A percentile compares a stretch with the other conserved stretches of the same genome.
These are phyloP conservation scores for Penicillium sp. DNA, from an alignment of 2,329 filamentous ascomycete genomes.

Conservation along the genomic window DNA sequence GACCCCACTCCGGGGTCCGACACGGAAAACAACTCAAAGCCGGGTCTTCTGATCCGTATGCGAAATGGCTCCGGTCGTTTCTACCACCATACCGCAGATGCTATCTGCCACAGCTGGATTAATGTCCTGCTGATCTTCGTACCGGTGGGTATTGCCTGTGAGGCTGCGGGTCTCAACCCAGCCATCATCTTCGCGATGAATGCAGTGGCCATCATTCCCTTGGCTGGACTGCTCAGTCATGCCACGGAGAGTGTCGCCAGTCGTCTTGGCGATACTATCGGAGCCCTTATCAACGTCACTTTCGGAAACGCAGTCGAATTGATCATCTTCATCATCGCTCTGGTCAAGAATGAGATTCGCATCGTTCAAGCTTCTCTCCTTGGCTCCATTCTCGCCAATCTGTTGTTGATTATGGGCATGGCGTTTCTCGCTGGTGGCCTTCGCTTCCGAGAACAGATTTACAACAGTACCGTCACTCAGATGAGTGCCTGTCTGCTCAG, in stretches of 20 bases:
- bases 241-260: conserved; percentile 74
- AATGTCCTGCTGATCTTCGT: conserved; percentile 47
- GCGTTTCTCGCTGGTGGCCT: conserved; percentile 83
- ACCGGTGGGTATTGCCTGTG: conserved; percentile 41
- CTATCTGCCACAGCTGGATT: conserved; percentile 43
- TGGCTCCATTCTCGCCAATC: conserved; percentile 84
- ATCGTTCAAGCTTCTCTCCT: conserved; percentile 89
- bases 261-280: conserved; percentile 70
- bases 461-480: conserved; percentile 92
- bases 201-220: conserved; percentile 70
- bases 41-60: conserved; percentile 28
- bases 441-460: conserved; percentile 87
- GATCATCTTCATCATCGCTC: conserved; percentile 75
- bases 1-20: conserved; percentile 21
- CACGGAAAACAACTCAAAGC: conserved; percentile 24
- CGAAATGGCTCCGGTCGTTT: conserved; percentile 36
- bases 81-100: conserved; percentile 35
- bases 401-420: conserved; percentile 89
- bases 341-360: conserved; percentile 79
- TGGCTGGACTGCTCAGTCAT: conserved; percentile 69
- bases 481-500: conserved; percentile 94
- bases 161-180: conserved; percentile 50
- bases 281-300: conserved; percentile 72
- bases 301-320: conserved; percentile 78
- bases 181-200: conserved; percentile 72